Evolutionary conservation across 352 stramenopile species (phyloP).

Genomic region (Blastocystis sp.): DNA sequence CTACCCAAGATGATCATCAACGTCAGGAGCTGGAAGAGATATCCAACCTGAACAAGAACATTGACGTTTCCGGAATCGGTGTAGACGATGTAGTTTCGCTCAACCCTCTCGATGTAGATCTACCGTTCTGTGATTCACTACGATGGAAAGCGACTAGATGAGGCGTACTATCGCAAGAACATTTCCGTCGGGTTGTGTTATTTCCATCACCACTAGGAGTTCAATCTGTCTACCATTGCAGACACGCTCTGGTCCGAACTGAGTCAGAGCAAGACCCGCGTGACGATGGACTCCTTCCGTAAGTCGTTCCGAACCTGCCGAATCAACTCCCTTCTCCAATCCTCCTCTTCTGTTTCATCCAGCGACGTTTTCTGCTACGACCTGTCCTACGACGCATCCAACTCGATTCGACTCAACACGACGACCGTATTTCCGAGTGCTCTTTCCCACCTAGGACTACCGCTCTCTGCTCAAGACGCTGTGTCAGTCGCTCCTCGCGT

Average conservation of each 20-base stretch:
- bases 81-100: background rate
- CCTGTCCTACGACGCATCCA: background rate
- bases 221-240: background rate
- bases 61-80: constrained; percentile 40
- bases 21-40: constrained; percentile 44
- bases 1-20: constrained; percentile 25
- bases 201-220: background rate
- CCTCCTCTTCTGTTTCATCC: background rate
- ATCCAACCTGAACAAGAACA: constrained; percentile 33
- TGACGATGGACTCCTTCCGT: background rate
- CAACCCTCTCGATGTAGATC: background rate
- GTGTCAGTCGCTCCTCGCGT: background rate
- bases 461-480: background rate
- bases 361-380: background rate
- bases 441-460: background rate
- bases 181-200: background rate
- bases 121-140: constrained; percentile 6
- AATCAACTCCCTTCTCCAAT: background rate
- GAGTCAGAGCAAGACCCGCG: background rate
- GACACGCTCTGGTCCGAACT: background rate
- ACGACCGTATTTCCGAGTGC: background rate
- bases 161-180: background rate
- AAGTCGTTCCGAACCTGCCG: constrained; percentile 6
- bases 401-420: background rate
- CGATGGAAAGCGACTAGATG: background rate